A percentile compares a stretch with the other conserved stretches of the same genome.
Conservation (phyloP, 2,329 filamentous ascomycete species). For the Colletotrichum lupini region DNA sequence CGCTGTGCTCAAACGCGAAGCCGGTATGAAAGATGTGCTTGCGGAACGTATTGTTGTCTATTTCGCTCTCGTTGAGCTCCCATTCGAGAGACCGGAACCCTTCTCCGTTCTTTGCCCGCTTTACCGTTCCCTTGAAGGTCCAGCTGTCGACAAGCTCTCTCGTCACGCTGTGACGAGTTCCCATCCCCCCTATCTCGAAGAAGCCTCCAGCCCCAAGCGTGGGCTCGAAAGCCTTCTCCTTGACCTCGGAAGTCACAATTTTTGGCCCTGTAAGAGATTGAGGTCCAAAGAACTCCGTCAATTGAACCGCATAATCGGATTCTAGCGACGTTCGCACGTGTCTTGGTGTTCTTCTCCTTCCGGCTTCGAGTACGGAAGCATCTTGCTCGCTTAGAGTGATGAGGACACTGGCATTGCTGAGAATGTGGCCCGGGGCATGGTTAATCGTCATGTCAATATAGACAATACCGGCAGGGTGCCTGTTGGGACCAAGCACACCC, state of each 20-base stretch:
- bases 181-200: not conserved
- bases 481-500: too few species aligned
- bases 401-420: too few species aligned
- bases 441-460: too few species aligned
- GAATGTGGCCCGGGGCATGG: too few species aligned
- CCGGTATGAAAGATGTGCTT: not conserved
- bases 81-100: not conserved
- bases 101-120: rapidly evolving
- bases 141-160: not conserved
- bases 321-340: not conserved
- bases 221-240: not conserved
- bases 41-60: rapidly evolving
- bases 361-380: too few species aligned
- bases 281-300: not conserved
- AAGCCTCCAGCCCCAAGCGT: not conserved
- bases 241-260: rapidly evolving
- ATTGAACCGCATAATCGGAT: rapidly evolving
- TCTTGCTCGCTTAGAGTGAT: too few species aligned
- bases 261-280: rapidly evolving
- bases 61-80: not conserved
- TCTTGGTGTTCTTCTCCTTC: too few species aligned
- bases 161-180: not conserved
- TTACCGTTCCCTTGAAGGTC: not conserved
- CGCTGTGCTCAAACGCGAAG: not conserved
- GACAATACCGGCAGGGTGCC: too few species aligned